A percentile compares a stretch with the other conserved stretches of the same genome.
These are phyloP conservation scores for Citrus trifoliata DNA, from an alignment of 345 rosid genomes.

Conservation along the genomic window DNA sequence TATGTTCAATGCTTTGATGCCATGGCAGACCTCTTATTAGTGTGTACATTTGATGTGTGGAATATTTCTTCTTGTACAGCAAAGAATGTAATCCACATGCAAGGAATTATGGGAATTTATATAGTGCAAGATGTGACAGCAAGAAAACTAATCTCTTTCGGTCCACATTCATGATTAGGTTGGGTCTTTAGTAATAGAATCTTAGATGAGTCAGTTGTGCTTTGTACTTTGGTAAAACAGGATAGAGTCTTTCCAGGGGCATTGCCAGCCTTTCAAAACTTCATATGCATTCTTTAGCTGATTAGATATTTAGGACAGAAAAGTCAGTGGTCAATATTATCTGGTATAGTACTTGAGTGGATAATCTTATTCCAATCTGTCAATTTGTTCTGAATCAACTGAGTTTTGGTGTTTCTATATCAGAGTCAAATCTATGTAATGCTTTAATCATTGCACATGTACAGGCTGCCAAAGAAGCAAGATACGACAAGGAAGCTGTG, in stretches of 20 bases:
- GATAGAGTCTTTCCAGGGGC: background rate
- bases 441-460: constrained; percentile 20
- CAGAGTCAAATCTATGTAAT: background rate
- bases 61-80: background rate
- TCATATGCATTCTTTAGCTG: background rate
- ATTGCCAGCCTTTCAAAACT: background rate
- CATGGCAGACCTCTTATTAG: background rate
- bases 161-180: background rate
- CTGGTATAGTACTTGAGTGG: background rate
- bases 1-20: background rate
- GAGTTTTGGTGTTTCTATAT: background rate
- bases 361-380: background rate
- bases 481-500: constrained; percentile 93
- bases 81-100: background rate
- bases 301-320: background rate
- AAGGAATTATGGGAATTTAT: background rate
- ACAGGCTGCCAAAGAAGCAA: constrained; percentile 96
- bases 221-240: background rate
- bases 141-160: background rate
- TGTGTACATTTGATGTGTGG: background rate
- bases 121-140: background rate
- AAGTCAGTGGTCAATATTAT: background rate
- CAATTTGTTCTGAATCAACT: background rate
- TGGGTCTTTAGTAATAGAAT: background rate
- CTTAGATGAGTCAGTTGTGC: background rate